These are phyloP conservation scores for Globisporangium camurandrum DNA, from an alignment of 352 stramenopile species.

Conservation along the genomic window DNA sequence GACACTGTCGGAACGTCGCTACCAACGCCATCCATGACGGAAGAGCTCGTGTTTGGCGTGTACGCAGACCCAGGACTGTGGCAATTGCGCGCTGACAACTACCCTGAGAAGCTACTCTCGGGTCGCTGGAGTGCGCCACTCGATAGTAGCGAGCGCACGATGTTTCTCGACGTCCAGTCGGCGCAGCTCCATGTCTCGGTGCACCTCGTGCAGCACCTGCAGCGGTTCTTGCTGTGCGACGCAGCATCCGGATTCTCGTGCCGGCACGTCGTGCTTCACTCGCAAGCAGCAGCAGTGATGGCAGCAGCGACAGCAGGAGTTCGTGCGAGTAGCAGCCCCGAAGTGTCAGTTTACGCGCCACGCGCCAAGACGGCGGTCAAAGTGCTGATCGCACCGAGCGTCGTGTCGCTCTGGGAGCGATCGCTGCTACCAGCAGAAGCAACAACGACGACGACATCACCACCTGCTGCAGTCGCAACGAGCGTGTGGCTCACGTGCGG, in stretches of 20 bases:
- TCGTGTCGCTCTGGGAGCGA: constrained; percentile 52
- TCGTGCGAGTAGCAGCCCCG: not conserved
- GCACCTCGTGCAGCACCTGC: constrained; percentile 30
- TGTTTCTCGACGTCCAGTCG: constrained; percentile 68
- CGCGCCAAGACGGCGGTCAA: constrained; percentile 33
- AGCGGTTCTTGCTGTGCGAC: constrained; percentile 16
- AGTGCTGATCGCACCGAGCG: constrained; percentile 54
- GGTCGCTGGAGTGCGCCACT: constrained; percentile 45
- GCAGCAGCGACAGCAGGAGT: not conserved
- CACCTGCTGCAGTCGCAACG: constrained; percentile 7
- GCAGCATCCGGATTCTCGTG: not conserved
- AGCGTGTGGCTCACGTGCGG: constrained; percentile 46
- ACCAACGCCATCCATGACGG: constrained; percentile 8
- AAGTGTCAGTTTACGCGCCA: constrained; percentile 5
- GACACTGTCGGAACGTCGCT: not conserved
- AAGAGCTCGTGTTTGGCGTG: constrained; percentile 66
- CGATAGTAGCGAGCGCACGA: constrained; percentile 21
- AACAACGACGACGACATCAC: not conserved
- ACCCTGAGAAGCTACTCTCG: constrained; percentile 58
- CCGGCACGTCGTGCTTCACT: not conserved
- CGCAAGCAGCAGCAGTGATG: no score
- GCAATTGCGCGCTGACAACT: constrained; percentile 65
- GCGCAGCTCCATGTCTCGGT: constrained; percentile 61
- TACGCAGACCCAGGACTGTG: constrained; percentile 59
- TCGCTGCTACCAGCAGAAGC: not conserved